Evolutionary conservation across 2,329 filamentous ascomycete species (phyloP).

Genomic region (Fusarium sublunatum): DNA sequence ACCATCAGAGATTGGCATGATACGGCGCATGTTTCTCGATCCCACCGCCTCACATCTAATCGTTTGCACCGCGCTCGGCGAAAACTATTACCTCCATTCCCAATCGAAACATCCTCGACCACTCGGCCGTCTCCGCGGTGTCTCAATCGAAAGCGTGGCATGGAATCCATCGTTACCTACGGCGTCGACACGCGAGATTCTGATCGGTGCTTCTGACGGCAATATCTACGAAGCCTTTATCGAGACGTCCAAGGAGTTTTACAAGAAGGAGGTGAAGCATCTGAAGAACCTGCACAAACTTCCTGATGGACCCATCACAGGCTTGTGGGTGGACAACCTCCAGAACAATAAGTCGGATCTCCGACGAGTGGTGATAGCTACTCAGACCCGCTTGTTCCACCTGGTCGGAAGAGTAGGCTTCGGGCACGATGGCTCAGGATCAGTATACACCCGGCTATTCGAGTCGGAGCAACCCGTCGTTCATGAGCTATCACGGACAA

Average conservation of each 20-base stretch:
- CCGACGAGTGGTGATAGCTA: conserved; percentile 82
- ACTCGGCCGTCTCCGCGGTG: conserved; percentile 83
- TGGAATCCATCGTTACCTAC: conserved; percentile 96
- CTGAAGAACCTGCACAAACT: conserved; percentile 85
- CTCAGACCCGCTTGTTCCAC: conserved; percentile 81
- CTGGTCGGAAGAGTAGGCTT: conserved; percentile 81
- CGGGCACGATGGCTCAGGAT: conserved; percentile 81
- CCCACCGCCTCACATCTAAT: conserved; percentile 95
- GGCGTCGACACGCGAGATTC: conserved; percentile 92
- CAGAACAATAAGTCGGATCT: conserved; percentile 75
- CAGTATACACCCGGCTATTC: conserved; percentile 88
- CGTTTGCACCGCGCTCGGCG: conserved; percentile 88
- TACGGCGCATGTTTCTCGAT: conserved; percentile 96
- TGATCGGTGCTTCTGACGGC: conserved; percentile 91
- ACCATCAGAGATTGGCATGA: conserved; percentile 88
- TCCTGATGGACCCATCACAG: conserved; percentile 84
- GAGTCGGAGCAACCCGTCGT: conserved; percentile 84
- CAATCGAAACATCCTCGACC: conserved; percentile 90
- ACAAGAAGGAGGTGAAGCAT: conserved; percentile 93
- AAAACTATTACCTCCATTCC: conserved; percentile 98
- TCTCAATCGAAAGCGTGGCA: conserved; percentile 87
- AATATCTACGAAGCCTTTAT: conserved; percentile 96
- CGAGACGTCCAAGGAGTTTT: conserved; percentile 94
- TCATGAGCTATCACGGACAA: conserved; percentile 73
- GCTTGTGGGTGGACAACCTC: conserved; percentile 84